Evolutionary conservation across 164 flowering plant species (phyloP).

Genomic region (Kingdonia uniflora): DNA sequence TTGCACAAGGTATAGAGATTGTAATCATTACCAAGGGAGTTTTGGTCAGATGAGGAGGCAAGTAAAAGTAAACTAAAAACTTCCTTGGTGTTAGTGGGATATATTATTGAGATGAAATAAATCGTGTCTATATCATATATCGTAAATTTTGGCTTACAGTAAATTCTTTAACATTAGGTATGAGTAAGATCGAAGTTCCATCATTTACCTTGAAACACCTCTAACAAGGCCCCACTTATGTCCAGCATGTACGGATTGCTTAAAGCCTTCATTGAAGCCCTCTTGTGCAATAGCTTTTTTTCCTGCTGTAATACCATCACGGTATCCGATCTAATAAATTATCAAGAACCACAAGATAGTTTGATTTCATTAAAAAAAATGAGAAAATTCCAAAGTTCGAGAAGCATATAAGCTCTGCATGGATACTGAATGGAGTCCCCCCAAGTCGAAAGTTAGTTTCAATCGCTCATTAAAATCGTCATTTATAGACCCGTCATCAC

Average conservation of each 20-base stretch:
- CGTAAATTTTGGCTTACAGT: background rate
- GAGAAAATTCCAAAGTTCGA: background rate
- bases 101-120: background rate
- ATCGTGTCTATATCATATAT: background rate
- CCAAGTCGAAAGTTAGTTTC: slow-evolving; percentile 32
- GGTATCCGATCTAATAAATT: slow-evolving; percentile 54
- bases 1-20: too few species aligned
- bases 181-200: background rate
- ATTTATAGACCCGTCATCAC: slow-evolving; percentile 33
- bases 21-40: too few species aligned
- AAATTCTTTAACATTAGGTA: too few species aligned
- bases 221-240: slow-evolving; percentile 68
- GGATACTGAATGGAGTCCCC: slow-evolving; percentile 56
- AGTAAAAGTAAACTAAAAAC: too few species aligned
- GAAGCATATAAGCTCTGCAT: slow-evolving; percentile 3
- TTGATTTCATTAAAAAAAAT: background rate
- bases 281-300: slow-evolving; percentile 78
- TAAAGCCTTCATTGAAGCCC: slow-evolving; percentile 75
- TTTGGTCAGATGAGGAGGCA: too few species aligned
- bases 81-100: too few species aligned
- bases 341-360: slow-evolving; percentile 11
- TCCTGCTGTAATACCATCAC: slow-evolving; percentile 75
- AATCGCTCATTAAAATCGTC: slow-evolving; percentile 23
- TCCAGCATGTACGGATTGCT: slow-evolving; percentile 57
- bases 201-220: slow-evolving; percentile 69